Percentiles rank a stretch among this genome's conserved stretches.
Conservation (phyloP, 495 filamentous ascomycete species). For the Penicillium herquei region DNA sequence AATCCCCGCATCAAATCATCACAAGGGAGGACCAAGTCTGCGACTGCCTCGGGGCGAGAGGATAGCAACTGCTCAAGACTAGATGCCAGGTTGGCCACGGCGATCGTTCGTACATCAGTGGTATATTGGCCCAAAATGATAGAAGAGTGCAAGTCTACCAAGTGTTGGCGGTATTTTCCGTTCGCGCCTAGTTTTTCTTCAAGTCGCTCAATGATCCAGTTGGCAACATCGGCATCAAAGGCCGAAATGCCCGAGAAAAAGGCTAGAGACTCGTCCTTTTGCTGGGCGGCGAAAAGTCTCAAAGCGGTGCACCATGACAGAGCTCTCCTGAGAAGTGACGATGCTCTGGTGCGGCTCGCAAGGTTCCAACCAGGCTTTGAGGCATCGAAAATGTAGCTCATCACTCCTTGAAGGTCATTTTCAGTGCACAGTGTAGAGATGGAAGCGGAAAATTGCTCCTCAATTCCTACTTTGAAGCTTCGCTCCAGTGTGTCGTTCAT, state of each 20-base stretch:
- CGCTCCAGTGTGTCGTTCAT: conserved; percentile 40
- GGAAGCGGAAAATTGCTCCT: conserved; percentile 27
- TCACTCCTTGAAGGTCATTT: conserved; percentile 28
- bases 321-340: conserved; percentile 39
- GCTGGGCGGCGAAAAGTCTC: conserved; percentile 21
- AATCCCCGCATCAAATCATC: conserved; percentile 25
- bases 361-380: conserved; percentile 32
- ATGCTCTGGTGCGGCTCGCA: conserved; percentile 34
- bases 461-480: conserved; percentile 26
- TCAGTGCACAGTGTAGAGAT: conserved; percentile 27
- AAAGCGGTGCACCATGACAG: conserved; percentile 36
- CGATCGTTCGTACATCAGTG: conserved; percentile 30
- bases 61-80: conserved; percentile 28
- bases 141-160: conserved; percentile 31
- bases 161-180: conserved; percentile 17
- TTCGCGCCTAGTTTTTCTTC: conserved; percentile 24
- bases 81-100: conserved; percentile 35
- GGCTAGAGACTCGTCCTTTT: conserved; percentile 17
- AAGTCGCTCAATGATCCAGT: conserved; percentile 39
- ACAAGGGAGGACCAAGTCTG: conserved; percentile 24
- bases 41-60: conserved; percentile 11
- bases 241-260: conserved; percentile 28
- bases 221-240: conserved; percentile 38
- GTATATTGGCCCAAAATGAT: conserved; percentile 28
- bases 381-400: conserved; percentile 30